A percentile compares a stretch with the other conserved stretches of the same genome.
phyloP scores from a whole-genome alignment of 495 filamentous ascomycete genomes.

The Achaetomiella virescens region DNA sequence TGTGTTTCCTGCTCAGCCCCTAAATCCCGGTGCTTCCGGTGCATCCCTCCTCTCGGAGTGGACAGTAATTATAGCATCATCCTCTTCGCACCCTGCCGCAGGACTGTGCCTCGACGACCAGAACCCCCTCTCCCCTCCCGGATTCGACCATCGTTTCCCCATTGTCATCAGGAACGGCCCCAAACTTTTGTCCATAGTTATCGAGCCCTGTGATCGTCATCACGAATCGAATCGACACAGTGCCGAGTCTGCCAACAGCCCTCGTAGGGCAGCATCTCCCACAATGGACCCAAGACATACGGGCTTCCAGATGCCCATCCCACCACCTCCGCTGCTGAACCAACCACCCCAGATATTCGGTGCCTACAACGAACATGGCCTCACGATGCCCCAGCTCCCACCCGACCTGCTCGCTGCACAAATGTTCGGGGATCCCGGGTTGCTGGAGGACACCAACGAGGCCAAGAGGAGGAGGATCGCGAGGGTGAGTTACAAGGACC shows the following conservation, averaged over 20 bases:
- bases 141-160: conserved; percentile 2
- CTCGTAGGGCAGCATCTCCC: conserved; percentile 8
- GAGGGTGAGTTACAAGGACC: conserved; percentile 50
- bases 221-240: not conserved
- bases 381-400: conserved; percentile 46
- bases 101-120: not conserved
- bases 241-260: not conserved
- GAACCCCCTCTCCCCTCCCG: not conserved
- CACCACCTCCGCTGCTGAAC: conserved; percentile 54
- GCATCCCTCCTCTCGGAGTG: conserved; percentile 15
- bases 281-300: conserved; percentile 45
- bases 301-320: conserved; percentile 47
- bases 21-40: conserved; percentile 16
- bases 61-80: conserved; percentile 27
- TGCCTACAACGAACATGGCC: conserved; percentile 52
- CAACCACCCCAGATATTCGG: conserved; percentile 68
- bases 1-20: conserved; percentile 21
- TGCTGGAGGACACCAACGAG: conserved; percentile 68
- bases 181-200: not conserved
- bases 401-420: conserved; percentile 50
- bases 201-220: not conserved
- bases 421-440: conserved; percentile 53
- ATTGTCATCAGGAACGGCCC: not conserved
- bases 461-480: conserved; percentile 91
- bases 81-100: not conserved